A percentile compares a stretch with the other conserved stretches of the same genome.
phyloP scores from a whole-genome alignment of 768 basidiomycete genomes.

The Cystobasidium ongulense region DNA sequence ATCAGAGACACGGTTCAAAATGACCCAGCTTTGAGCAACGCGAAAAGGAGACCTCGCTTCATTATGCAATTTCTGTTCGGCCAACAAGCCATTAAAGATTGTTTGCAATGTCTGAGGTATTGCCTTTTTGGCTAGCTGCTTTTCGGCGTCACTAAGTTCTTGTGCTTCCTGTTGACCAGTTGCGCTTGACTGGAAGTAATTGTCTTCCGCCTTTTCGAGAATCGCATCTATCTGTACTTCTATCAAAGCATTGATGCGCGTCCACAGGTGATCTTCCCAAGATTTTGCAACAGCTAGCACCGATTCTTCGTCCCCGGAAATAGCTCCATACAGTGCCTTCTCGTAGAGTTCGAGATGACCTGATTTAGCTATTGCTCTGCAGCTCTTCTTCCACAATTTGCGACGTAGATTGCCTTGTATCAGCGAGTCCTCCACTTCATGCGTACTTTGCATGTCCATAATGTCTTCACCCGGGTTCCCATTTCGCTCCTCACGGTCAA shows the following conservation, averaged over 20 bases:
- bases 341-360: constrained; percentile 68
- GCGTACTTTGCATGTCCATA: constrained; percentile 39
- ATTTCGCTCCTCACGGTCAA: constrained; percentile 46
- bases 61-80: constrained; percentile 44
- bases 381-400: constrained; percentile 78
- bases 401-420: constrained; percentile 66
- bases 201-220: constrained; percentile 62
- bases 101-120: constrained; percentile 18
- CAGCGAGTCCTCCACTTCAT: constrained; percentile 46
- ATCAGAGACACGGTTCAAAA: constrained; percentile 57
- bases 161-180: not conserved
- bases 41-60: constrained; percentile 69
- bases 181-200: constrained; percentile 35
- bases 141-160: not conserved
- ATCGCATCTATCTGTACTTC: constrained; percentile 70
- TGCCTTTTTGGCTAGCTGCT: not conserved
- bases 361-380: constrained; percentile 61
- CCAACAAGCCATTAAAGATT: constrained; percentile 1
- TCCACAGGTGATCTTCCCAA: constrained; percentile 97
- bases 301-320: constrained; percentile 61
- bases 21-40: constrained; percentile 69
- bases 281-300: constrained; percentile 65
- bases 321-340: constrained; percentile 76
- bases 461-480: constrained; percentile 27
- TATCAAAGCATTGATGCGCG: constrained; percentile 67